Evolutionary conservation across 306 rosid genomes (phyloP).

Genomic region (Corylus americana): DNA sequence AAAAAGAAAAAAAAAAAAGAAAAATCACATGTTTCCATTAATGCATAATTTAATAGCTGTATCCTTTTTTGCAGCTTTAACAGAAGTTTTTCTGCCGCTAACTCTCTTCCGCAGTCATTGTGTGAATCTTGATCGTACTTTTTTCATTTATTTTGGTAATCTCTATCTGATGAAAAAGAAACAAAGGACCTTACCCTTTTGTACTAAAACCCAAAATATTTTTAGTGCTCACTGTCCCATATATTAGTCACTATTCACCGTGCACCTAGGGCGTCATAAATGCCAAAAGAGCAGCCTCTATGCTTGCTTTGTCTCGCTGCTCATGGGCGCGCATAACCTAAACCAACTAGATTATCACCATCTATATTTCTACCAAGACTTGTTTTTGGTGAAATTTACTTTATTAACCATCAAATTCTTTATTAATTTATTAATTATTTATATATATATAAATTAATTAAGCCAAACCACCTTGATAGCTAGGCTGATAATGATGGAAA

Average conservation of each 20-base stretch:
- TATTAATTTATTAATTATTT: too few relatives aligned
- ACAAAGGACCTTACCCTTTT: constrained; percentile 2
- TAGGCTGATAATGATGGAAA: too few relatives aligned
- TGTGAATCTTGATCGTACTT: constrained; percentile 19
- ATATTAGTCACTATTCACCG: too few relatives aligned
- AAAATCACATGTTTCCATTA: not conserved
- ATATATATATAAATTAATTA: too few relatives aligned
- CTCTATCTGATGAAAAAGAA: constrained; percentile 16
- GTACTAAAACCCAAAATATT: not conserved
- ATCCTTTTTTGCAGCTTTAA: constrained; percentile 24
- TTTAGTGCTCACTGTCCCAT: not conserved
- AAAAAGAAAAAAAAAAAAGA: too few relatives aligned
- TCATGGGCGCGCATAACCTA: not conserved
- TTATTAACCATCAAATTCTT: not conserved
- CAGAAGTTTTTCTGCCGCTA: constrained; percentile 25
- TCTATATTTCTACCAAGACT: not conserved
- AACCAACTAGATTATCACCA: not conserved
- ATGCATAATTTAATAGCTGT: constrained; percentile 13
- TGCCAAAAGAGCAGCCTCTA: not conserved
- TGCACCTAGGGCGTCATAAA: not conserved
- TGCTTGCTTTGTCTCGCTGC: not conserved
- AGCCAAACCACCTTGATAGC: too few relatives aligned
- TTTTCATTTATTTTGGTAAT: constrained; percentile 17
- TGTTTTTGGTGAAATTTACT: not conserved
- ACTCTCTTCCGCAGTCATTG: constrained; percentile 13